Conservation (phyloP, 441 rosid genomes). For the Croton setiger region DNA sequence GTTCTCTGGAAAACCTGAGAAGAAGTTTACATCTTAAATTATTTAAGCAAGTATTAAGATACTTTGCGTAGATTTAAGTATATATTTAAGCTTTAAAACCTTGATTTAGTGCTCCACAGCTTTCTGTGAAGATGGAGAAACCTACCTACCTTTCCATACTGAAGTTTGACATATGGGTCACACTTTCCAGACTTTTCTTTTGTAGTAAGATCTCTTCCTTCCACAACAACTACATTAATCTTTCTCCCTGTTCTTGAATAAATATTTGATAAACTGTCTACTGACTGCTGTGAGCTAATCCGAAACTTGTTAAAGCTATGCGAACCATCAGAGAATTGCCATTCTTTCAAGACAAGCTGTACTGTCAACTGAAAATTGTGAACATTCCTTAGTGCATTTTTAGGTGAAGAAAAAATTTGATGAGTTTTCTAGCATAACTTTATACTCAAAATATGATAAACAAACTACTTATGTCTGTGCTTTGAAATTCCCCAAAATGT, state of each 20-base stretch:
- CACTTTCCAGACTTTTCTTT: slow-evolving; percentile 69
- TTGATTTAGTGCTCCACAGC: not conserved
- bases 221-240: slow-evolving; percentile 49
- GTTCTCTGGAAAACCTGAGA: slow-evolving; percentile 66
- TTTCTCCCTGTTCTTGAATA: slow-evolving; percentile 71
- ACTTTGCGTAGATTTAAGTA: not conserved
- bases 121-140: slow-evolving; percentile 8
- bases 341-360: slow-evolving; percentile 75
- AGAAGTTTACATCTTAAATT: slow-evolving; percentile 13
- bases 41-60: not conserved
- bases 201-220: slow-evolving; percentile 61
- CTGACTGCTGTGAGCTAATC: slow-evolving; percentile 43
- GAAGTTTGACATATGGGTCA: slow-evolving; percentile 74
- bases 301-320: slow-evolving; percentile 50
- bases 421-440: slow-evolving; percentile 3
- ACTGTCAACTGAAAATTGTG: slow-evolving; percentile 60
- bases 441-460: not conserved
- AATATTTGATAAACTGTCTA: slow-evolving; percentile 49
- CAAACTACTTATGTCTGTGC: not conserved
- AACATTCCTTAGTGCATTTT: not conserved
- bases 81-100: slow-evolving; percentile 13
- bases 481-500: not conserved
- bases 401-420: not conserved
- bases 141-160: slow-evolving; percentile 95
- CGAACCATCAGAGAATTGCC: slow-evolving; percentile 95